Percentiles rank a stretch among this genome's conserved stretches.
Conservation (phyloP, 768 basidiomycete genomes). For the Neoboletus brunneissimus region DNA sequence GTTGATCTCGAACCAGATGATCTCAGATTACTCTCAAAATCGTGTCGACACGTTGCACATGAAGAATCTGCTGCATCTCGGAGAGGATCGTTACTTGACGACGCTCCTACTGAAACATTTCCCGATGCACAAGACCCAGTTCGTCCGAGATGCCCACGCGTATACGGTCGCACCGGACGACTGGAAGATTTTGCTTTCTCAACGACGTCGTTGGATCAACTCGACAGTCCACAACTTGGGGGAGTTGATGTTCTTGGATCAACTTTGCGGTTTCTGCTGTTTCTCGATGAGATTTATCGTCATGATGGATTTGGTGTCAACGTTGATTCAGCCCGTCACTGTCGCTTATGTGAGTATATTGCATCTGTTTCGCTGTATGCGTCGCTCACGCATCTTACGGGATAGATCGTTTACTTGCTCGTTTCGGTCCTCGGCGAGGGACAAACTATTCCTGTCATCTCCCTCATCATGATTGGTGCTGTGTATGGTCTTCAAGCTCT, state of each 20-base stretch:
- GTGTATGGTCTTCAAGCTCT: slow-evolving; percentile 93
- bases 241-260: slow-evolving; percentile 87
- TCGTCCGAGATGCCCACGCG: slow-evolving; percentile 91
- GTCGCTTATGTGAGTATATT: slow-evolving; percentile 77
- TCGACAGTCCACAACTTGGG: slow-evolving; percentile 97
- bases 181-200: slow-evolving; percentile 90
- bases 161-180: slow-evolving; percentile 94
- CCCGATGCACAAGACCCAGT: slow-evolving; percentile 91
- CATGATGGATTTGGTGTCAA: slow-evolving; percentile 92
- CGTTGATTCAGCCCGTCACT: slow-evolving; percentile 79
- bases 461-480: slow-evolving; percentile 89
- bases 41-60: slow-evolving; percentile 96
- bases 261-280: slow-evolving; percentile 95
- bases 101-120: slow-evolving; percentile 96
- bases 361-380: not conserved
- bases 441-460: slow-evolving; percentile 71
- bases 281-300: slow-evolving; percentile 99
- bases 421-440: slow-evolving; percentile 69
- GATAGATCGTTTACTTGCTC: slow-evolving; percentile 82
- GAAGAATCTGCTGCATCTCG: slow-evolving; percentile 97
- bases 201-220: slow-evolving; percentile 99
- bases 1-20: slow-evolving; percentile 85
- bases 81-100: slow-evolving; percentile 98
- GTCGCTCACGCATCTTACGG: slow-evolving; percentile 5
- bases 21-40: slow-evolving; percentile 92